A percentile compares a stretch with the other conserved stretches of the same genome.
phyloP scores from a whole-genome alignment of 805 yeast species.

The Clavispora vitiphila region DNA sequence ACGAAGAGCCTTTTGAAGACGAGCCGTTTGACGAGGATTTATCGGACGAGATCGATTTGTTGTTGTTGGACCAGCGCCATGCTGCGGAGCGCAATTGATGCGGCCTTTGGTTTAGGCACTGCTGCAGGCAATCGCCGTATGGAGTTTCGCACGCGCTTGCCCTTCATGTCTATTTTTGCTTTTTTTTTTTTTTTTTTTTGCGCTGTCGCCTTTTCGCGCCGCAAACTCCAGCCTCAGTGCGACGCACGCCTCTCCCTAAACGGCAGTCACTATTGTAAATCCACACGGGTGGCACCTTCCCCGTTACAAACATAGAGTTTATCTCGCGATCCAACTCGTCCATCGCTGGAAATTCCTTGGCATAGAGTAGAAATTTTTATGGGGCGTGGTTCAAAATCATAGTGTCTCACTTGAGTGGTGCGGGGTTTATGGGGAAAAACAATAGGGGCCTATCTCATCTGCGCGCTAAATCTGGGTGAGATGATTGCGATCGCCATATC shows the following conservation, averaged over 20 bases:
- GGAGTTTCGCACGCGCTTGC: not conserved
- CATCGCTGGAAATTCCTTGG: too few species aligned
- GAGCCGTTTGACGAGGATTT: not conserved
- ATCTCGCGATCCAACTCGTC: too few species aligned
- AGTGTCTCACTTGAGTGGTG: too few species aligned
- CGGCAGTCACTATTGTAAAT: too few species aligned
- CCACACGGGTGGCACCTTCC: too few species aligned
- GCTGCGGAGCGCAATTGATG: not conserved
- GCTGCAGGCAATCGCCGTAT: not conserved
- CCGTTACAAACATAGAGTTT: too few species aligned
- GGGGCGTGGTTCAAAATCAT: too few species aligned
- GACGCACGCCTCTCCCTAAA: not conserved
- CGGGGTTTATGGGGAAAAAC: not conserved
- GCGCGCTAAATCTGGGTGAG: not conserved
- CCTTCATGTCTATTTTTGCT: not conserved
- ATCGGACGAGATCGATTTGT: conserved; percentile 1
- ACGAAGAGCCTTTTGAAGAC: conserved; percentile 6
- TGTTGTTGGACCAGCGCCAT: conserved; percentile 1
- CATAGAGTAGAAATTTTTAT: too few species aligned
- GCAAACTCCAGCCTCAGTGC: not conserved
- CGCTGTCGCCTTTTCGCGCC: not conserved
- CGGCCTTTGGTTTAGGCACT: not conserved
- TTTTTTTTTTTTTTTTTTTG: too few species aligned
- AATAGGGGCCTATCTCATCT: not conserved
- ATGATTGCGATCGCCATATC: not conserved